Base-by-base conservation (phyloP, 2,329 filamentous ascomycete genomes). In the Colletotrichum echinochloae region DNA sequence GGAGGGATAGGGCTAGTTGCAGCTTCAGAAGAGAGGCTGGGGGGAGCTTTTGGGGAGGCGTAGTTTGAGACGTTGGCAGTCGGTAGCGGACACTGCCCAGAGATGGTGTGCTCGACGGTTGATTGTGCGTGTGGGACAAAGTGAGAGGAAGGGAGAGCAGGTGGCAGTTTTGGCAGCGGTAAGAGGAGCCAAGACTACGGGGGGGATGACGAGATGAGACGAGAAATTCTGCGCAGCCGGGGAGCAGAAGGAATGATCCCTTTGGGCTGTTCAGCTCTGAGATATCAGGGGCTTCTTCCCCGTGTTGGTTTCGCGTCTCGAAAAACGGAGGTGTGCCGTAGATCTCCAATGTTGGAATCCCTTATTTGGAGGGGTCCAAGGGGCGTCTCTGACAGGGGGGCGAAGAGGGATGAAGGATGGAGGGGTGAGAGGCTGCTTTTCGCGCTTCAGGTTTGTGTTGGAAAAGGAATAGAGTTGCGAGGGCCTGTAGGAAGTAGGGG, bases 251-350 rank as follows among this genome's bases (percentile, higher is more conserved):
- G 26, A 39, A 51, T 39, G 52, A 20, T n/a, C 37, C 57, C 30
- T 54, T 33, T 39, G 49, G 28, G 37, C 54, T 51, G 57, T 70
- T 70, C 66, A 70, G 56, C 56, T 66, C 23, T 30, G 57, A 67
- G 64, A 67, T 70, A 59, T 67, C 68, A 70, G 68, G 68, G 68
- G 68, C 68, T 67, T 35, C 52, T 46, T 46, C 59, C 33, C 64
- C 52, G 68, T 70, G 64, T 67, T 70, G 68, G 64, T 70, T 68
- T 70, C 64, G 68, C 68, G 69, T 71, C 69, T 65, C 69, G 20
- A 71, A 70, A 51, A 44, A 59, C 51, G 64, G 44, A 65, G 59
- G 30, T 65, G 66, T 41, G 69, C 60, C 56, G 69, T 62, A 44
- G 69, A 71, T 71, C 65, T 70, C 69, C 33, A 63, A 67, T 46